Base-by-base conservation (phyloP, 805 yeast species). In the Schwanniomyces polymorphus region DNA sequence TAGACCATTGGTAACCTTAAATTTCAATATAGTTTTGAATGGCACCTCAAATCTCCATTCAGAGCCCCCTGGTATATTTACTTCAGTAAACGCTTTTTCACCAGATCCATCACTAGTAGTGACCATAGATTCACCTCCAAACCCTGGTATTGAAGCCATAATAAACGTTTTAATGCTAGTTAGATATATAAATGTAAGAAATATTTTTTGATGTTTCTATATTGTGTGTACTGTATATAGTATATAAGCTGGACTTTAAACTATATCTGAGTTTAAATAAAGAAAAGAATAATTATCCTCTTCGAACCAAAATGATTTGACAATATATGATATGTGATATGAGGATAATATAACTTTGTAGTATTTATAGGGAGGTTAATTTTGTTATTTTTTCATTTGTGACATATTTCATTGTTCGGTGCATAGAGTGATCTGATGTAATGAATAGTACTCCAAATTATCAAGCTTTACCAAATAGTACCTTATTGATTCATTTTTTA, bases 41-140 rank as follows among this genome's bases (percentile, higher is more conserved):
- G 78, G 82, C 4, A 87, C 80, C 59, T 88, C 94, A 52, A 87
- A 77, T 44, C 95, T 71, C 94, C 95, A 87, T 67, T 89, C 96
- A 25, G 81, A 70, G n/a, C 61, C 59, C 9, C 58, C 64, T 1
- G 69, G 63, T n/a, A 73, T 54, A 10, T 50, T 55, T 14, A 72
- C 52, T 27, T 58, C 61, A 14, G 47, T 52, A 9, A 34, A 34
- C n/a, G 38, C 43, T 16, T 45, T 41, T 21, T 43, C 7, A 27
- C 39, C 38, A n/a, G 39, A 21, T 5, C 38, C 43, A 5, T 41
- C 47, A 9, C 27, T 40, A 8, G 10, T 25, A 12, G 41, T 21
- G 16, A 28, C 21, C 4, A 46, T 33, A 16, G 42, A 49, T 18
- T 50, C 57, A 21, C 38, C 18, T 3, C 45, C 42, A 33, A 50